Percentiles rank a stretch among this genome's conserved stretches.
phyloP scores from a whole-genome alignment of 73 alveolate genomes.

The Paramecium biaurelia region DNA sequence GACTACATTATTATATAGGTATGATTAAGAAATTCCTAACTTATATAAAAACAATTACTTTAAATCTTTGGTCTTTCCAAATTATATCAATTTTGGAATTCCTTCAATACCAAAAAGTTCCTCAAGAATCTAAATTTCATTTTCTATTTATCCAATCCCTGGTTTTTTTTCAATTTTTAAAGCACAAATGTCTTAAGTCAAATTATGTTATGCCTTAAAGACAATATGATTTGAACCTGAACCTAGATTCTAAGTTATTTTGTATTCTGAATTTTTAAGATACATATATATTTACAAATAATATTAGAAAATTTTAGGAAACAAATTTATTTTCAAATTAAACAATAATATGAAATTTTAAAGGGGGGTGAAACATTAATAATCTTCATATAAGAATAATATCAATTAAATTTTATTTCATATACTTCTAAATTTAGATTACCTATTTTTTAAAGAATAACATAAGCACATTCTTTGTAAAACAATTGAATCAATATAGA shows the following conservation, averaged over 20 bases:
- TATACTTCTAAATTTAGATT: too few relatives aligned
- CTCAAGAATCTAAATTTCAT: neutral
- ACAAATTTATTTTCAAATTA: neutral
- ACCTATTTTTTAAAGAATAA: too few relatives aligned
- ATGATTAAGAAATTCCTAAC: neutral
- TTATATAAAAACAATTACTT: neutral
- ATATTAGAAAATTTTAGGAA: neutral
- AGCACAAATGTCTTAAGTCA: neutral
- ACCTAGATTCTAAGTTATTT: neutral
- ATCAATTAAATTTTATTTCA: too few relatives aligned
- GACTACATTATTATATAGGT: neutral
- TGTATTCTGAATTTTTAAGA: neutral
- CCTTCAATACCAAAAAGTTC: neutral
- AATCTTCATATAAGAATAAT: neutral
- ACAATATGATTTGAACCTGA: neutral
- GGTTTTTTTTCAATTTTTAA: neutral
- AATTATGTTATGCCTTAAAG: neutral
- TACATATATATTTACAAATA: neutral
- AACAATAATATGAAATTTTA: neutral
- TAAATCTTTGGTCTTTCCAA: neutral
- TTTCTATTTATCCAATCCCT: neutral
- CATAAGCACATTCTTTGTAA: too few relatives aligned
- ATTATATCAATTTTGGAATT: neutral
- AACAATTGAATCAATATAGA: too few relatives aligned
- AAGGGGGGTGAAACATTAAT: neutral